phyloP scores from a whole-genome alignment of 768 basidiomycete species.

The Serpula lacrymans region DNA sequence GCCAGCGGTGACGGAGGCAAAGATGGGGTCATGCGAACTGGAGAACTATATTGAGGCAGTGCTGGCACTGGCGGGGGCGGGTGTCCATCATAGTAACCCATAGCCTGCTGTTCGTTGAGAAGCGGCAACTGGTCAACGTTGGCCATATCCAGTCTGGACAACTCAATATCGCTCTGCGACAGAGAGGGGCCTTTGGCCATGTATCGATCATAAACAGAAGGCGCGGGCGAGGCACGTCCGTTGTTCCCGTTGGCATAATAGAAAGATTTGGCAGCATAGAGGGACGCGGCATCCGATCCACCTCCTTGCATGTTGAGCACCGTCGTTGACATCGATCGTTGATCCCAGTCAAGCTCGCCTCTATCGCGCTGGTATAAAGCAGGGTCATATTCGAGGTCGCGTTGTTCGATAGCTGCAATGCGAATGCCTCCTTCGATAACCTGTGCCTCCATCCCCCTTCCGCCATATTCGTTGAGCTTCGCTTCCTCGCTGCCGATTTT shows the following conservation, averaged over 20 bases:
- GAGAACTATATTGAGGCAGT: constrained; percentile 22
- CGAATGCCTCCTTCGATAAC: constrained; percentile 75
- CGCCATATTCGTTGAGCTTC: constrained; percentile 75
- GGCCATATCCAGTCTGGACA: constrained; percentile 52
- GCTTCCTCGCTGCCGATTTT: constrained; percentile 61
- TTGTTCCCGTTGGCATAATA: constrained; percentile 34
- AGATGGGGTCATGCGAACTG: constrained; percentile 13
- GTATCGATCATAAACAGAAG: constrained; percentile 56
- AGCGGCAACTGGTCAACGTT: constrained; percentile 56
- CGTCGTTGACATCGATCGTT: constrained; percentile 65
- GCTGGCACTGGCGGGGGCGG: constrained; percentile 17
- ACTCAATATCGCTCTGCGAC: constrained; percentile 43
- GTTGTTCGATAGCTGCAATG: constrained; percentile 79
- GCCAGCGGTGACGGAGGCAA: constrained; percentile 38
- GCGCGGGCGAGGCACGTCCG: constrained; percentile 37
- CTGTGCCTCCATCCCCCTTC: constrained; percentile 70
- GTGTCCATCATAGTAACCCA: constrained; percentile 9
- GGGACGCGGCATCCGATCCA: constrained; percentile 31
- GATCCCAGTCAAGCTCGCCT: constrained; percentile 88
- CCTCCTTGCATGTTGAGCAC: constrained; percentile 42
- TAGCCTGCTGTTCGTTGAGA: constrained; percentile 32
- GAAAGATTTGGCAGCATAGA: constrained; percentile 40
- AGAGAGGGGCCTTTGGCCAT: constrained; percentile 44
- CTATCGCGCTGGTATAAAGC: constrained; percentile 72
- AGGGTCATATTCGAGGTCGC: constrained; percentile 83